Evolutionary conservation across 495 filamentous ascomycete genomes (phyloP).

Genomic region (Aspergillus taichungensis): DNA sequence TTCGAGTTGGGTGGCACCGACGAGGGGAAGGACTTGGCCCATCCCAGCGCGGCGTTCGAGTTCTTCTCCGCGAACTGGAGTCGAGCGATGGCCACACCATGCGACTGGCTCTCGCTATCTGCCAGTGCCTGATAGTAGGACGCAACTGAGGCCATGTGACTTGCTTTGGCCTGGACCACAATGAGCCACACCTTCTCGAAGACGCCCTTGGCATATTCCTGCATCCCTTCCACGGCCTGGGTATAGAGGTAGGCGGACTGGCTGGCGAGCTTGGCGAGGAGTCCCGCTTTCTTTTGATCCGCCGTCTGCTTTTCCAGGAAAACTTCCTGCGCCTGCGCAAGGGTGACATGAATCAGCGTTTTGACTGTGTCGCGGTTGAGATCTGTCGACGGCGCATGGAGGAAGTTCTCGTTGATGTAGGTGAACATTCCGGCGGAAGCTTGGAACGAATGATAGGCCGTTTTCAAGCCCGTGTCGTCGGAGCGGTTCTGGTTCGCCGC

Average conservation of each 20-base stretch:
- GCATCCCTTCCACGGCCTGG: conserved; percentile 79
- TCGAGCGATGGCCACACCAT: conserved; percentile 79
- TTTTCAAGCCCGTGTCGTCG: conserved; percentile 89
- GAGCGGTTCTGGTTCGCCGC: conserved; percentile 86
- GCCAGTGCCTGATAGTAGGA: conserved; percentile 92
- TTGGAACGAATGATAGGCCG: conserved; percentile 96
- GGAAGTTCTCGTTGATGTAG: conserved; percentile 98
- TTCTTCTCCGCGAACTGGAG: conserved; percentile 71
- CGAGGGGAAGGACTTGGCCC: conserved; percentile 73
- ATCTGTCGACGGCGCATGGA: conserved; percentile 92
- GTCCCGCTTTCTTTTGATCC: conserved; percentile 85
- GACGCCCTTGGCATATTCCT: conserved; percentile 88
- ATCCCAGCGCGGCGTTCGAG: conserved; percentile 63
- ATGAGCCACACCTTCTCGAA: conserved; percentile 95
- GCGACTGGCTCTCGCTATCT: conserved; percentile 78
- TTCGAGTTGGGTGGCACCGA: conserved; percentile 75
- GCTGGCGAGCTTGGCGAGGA: conserved; percentile 85
- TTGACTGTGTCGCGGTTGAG: conserved; percentile 92
- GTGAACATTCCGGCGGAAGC: conserved; percentile 98
- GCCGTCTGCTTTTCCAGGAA: conserved; percentile 94
- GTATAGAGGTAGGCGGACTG: conserved; percentile 83
- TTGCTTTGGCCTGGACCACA: conserved; percentile 78
- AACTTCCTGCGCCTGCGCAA: conserved; percentile 93
- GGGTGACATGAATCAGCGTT: conserved; percentile 82
- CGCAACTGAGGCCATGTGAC: conserved; percentile 74